Evolutionary conservation across 2,329 filamentous ascomycete genomes (phyloP).

Genomic region (Fulvia fulva): DNA sequence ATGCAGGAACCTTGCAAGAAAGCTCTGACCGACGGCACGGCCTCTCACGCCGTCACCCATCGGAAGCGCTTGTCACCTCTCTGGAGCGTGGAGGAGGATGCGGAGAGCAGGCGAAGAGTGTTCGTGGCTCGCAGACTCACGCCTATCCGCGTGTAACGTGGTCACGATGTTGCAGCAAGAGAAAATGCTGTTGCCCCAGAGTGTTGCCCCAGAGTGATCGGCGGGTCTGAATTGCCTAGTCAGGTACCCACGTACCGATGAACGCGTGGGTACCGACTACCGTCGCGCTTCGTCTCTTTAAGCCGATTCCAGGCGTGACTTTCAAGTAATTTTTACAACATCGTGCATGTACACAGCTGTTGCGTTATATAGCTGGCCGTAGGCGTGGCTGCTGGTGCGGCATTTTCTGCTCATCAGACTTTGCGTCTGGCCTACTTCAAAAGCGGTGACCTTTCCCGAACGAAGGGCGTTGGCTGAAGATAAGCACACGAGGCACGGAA

Average conservation of each 20-base stretch:
- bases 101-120: background rate
- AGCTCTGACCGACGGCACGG: background rate
- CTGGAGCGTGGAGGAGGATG: background rate
- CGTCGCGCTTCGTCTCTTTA: background rate
- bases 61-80: background rate
- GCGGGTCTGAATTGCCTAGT: background rate
- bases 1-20: background rate
- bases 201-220: background rate
- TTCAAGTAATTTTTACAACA: constrained; percentile 8
- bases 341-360: constrained; percentile 4
- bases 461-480: background rate
- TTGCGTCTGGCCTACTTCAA: background rate
- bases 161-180: background rate
- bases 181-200: background rate
- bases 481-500: background rate
- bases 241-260: constrained; percentile 4
- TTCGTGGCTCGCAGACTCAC: background rate
- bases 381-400: background rate
- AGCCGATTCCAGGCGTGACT: constrained; percentile 1
- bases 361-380: constrained; percentile 4
- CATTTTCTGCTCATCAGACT: background rate
- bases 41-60: background rate
- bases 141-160: background rate
- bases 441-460: background rate
- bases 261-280: background rate